A percentile compares a stretch with the other conserved stretches of the same genome.
Evolutionary conservation across 805 yeast species (phyloP).

Genomic region (Candida cerambycidarum): DNA sequence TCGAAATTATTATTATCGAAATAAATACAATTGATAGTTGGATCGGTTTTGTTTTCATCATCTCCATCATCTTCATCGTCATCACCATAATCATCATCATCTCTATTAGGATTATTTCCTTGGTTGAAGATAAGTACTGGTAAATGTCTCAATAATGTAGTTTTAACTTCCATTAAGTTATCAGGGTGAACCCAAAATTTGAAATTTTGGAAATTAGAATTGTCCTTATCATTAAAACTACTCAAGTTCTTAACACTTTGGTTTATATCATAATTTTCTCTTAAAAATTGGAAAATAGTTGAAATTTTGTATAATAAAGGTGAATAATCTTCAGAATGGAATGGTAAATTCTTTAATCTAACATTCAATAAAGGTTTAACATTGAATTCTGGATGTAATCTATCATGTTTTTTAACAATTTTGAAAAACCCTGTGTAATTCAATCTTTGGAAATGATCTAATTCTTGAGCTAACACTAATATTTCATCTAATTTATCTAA

Average conservation of each 20-base stretch:
- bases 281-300: slow-evolving; percentile 72
- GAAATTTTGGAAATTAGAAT: slow-evolving; percentile 56
- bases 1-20: slow-evolving; percentile 84
- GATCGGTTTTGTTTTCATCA: slow-evolving; percentile 39
- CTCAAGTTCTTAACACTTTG: slow-evolving; percentile 50
- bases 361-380: slow-evolving; percentile 88
- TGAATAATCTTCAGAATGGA: slow-evolving; percentile 92
- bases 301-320: slow-evolving; percentile 85
- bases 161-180: slow-evolving; percentile 88
- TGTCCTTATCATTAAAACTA: slow-evolving; percentile 42
- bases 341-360: slow-evolving; percentile 81
- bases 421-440: slow-evolving; percentile 94
- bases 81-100: slow-evolving; percentile 48
- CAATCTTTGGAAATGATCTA: slow-evolving; percentile 86
- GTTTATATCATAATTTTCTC: slow-evolving; percentile 64
- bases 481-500: slow-evolving; percentile 71
- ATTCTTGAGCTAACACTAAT: slow-evolving; percentile 72
- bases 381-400: slow-evolving; percentile 83
- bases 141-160: slow-evolving; percentile 88
- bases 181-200: slow-evolving; percentile 98
- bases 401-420: slow-evolving; percentile 94
- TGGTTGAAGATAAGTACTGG: slow-evolving; percentile 78
- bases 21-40: slow-evolving; percentile 81
- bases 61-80: slow-evolving; percentile 50
- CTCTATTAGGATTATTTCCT: slow-evolving; percentile 39